Percentiles rank a stretch among this genome's conserved stretches.
These are phyloP conservation scores for Radiomyces spectabilis DNA, from an alignment of 192 early-diverging fungal genomes.

Conservation along the genomic window DNA sequence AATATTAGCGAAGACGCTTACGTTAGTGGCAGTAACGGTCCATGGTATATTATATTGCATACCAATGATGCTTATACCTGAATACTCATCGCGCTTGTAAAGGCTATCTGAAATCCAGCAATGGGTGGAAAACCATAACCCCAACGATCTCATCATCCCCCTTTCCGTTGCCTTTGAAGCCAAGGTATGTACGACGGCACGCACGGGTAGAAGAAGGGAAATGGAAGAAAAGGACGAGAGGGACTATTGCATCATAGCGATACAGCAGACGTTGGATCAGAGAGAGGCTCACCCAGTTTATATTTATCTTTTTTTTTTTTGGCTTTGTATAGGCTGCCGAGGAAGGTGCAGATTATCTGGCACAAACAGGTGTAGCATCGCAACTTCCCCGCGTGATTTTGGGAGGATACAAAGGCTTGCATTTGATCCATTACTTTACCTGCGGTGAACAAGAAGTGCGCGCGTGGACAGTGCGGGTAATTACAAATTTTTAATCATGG, in stretches of 20 bases:
- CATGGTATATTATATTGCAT: not conserved
- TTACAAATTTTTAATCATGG: no score
- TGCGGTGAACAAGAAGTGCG: constrained; percentile 72
- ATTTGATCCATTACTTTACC: constrained; percentile 70
- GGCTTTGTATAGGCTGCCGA: constrained; percentile 32
- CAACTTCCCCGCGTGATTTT: constrained; percentile 61
- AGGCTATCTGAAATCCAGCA: constrained; percentile 54
- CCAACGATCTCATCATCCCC: constrained; percentile 60
- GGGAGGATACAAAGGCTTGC: constrained; percentile 61
- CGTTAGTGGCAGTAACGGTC: constrained; percentile 43
- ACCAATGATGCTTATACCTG: not conserved
- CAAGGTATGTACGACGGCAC: constrained; percentile 15
- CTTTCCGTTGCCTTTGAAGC: constrained; percentile 61
- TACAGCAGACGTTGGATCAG: not conserved
- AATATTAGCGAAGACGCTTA: constrained; percentile 70
- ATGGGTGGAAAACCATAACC: constrained; percentile 66
- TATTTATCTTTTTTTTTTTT: not conserved
- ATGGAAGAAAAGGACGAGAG: not conserved
- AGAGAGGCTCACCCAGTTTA: not conserved
- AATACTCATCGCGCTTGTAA: not conserved
- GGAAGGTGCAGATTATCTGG: constrained; percentile 38
- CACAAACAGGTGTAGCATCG: constrained; percentile 20
- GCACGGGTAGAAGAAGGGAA: constrained; percentile 3
- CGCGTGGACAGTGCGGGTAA: constrained; percentile 64
- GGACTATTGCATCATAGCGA: not conserved